These are phyloP conservation scores for Penicillium maclennaniae DNA, from an alignment of 495 filamentous ascomycete species.

Conservation along the genomic window DNA sequence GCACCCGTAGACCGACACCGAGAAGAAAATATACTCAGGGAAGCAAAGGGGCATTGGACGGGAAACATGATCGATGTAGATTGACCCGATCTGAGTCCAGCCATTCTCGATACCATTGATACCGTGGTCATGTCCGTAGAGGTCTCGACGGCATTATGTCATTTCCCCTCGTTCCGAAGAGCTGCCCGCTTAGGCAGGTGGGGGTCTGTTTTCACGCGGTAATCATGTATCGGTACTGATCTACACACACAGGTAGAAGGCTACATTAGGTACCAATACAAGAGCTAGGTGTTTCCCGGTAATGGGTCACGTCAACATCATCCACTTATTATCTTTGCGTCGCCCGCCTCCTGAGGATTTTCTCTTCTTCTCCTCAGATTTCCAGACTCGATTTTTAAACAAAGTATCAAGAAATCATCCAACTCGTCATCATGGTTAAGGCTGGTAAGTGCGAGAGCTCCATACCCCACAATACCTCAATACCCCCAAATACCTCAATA, in stretches of 20 bases:
- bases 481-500: neutral
- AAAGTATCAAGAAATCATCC: constrained; percentile 12
- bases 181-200: constrained; percentile 33
- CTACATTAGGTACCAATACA: neutral
- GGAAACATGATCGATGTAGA: neutral
- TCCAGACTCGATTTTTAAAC: constrained; percentile 4
- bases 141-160: constrained; percentile 20
- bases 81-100: neutral
- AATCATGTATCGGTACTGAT: constrained; percentile 9
- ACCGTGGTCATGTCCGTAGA: neutral
- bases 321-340: constrained; percentile 30
- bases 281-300: neutral
- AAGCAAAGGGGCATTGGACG: neutral
- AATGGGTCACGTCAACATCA: constrained; percentile 32
- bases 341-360: constrained; percentile 7
- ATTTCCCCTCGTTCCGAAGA: constrained; percentile 24
- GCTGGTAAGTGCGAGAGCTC: constrained; percentile 63
- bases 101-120: neutral
- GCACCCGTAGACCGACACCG: neutral
- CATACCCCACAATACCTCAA: constrained; percentile 1
- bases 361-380: constrained; percentile 13
- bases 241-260: neutral
- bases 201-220: constrained; percentile 18
- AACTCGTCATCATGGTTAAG: constrained; percentile 83
- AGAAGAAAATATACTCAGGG: neutral